Evolutionary conservation across 225 moss, liverwort and hornwort species (phyloP), one percentile per base, ranked within the genome.

Genomic region (Ulota crispa): DNA sequence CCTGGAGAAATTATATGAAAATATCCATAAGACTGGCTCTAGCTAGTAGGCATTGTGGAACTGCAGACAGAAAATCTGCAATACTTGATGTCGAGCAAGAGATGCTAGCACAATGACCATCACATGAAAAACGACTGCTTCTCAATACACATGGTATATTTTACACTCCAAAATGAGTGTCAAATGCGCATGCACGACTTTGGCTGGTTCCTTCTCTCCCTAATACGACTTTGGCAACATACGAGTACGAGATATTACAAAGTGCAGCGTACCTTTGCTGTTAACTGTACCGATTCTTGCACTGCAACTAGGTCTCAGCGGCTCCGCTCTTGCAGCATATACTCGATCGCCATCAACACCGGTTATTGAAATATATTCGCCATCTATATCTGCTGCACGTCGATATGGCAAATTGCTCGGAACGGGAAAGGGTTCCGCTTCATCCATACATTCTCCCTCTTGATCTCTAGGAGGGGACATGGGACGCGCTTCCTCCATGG

Each of bases 291-390:
- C 34, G 14, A 65, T 28, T 63, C 47, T 68, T 14, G 75, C 64
- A 63, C 82, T 81, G 81, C 73, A 77, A 79, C 56, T 83, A 73
- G 67, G 52, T 73, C 67, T 85, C 27, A 63, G 75, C 34, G 28
- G 75, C 55, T 50, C 81, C 18, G 41, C 31, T 78, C 79, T 88
- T 27, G 83, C 87, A 68, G 92, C 88, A 88, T 92, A 92, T 34
- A 92, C 92, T 81, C 92, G 84, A 78, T 88, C 85, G 34, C 92
- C 92, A 87, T 86, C 65, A 36, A 81, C 54, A 39, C 92, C 90
- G 15, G 92, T 92, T 32, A 92, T 72, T 77, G 90, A 64, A 36
- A 92, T 81, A 67, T 72, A 90, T 41, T 88, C 88, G 57, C 92
- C 92, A 82, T 83, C 87, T 68, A 92, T 88, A 52, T 92, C 90